Evolutionary conservation across 345 rosid genomes (phyloP).

Genomic region (Eucalyptus curtisii): DNA sequence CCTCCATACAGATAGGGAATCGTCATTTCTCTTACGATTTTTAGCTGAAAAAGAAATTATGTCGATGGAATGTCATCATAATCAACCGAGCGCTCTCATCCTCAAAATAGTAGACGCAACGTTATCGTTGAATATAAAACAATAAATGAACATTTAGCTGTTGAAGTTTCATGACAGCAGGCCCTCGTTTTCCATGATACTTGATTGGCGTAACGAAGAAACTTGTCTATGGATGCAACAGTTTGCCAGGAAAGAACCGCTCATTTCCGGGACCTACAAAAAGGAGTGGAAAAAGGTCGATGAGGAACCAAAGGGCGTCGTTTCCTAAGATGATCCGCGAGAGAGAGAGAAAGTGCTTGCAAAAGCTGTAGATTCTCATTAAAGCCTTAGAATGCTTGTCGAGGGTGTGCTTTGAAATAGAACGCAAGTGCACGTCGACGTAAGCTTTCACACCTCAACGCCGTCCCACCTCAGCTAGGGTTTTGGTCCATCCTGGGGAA

Average conservation of each 20-base stretch:
- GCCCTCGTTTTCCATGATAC: background rate
- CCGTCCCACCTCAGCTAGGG: background rate
- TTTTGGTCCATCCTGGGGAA: background rate
- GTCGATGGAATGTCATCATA: background rate
- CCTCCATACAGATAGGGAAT: background rate
- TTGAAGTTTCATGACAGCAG: background rate
- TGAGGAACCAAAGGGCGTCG: background rate
- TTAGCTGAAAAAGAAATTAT: background rate
- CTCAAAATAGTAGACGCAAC: background rate
- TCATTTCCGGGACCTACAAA: background rate
- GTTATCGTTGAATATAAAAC: background rate
- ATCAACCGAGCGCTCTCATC: background rate
- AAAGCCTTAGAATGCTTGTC: background rate
- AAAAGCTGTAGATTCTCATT: background rate
- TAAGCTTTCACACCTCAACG: background rate
- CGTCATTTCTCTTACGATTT: background rate
- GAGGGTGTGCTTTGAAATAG: background rate
- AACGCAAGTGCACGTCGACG: background rate
- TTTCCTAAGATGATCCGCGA: background rate
- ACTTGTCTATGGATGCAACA: background rate
- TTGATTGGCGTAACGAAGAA: background rate
- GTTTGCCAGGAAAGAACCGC: background rate
- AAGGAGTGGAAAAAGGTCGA: background rate
- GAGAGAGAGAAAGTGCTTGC: background rate
- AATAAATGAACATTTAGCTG: background rate